Evolutionary conservation across 2,329 filamentous ascomycete species (phyloP).

Genomic region (Gremmenia infestans): DNA sequence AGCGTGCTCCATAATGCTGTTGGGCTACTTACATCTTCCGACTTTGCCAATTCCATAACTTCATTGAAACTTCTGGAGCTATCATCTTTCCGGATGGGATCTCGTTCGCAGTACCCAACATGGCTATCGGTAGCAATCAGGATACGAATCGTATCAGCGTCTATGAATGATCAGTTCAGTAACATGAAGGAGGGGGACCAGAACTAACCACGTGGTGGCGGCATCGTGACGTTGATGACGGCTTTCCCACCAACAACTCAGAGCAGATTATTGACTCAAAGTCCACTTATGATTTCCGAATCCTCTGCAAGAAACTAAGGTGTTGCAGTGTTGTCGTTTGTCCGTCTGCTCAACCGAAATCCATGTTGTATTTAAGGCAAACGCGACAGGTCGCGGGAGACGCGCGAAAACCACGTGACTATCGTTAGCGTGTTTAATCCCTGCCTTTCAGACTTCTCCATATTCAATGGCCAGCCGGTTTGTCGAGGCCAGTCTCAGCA

Average conservation of each 20-base stretch:
- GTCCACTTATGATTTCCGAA: no score
- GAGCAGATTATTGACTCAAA: no score
- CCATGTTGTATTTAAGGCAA: neutral
- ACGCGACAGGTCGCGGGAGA: neutral
- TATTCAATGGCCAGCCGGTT: neutral
- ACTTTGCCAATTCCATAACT: slow-evolving; percentile 81
- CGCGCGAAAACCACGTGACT: neutral
- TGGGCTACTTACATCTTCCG: slow-evolving; percentile 58
- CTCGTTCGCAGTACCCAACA: slow-evolving; percentile 93
- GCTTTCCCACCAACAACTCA: neutral
- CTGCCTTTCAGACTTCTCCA: neutral
- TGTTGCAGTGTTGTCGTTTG: neutral
- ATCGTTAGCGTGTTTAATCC: neutral
- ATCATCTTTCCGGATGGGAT: slow-evolving; percentile 91
- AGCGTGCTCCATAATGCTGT: neutral
- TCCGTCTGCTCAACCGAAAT: neutral
- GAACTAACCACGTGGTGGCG: slow-evolving; percentile 19
- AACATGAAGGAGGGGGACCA: neutral
- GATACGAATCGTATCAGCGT: slow-evolving; percentile 83
- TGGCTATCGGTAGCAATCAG: slow-evolving; percentile 94
- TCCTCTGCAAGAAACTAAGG: no score
- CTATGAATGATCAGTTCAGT: slow-evolving; percentile 16
- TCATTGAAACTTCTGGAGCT: slow-evolving; percentile 97
- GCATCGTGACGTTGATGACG: slow-evolving; percentile 19
- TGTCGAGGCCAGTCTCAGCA: neutral